These are phyloP conservation scores for Eimeria necatrix DNA, from an alignment of 169 alveolate genomes.

Conservation along the genomic window DNA sequence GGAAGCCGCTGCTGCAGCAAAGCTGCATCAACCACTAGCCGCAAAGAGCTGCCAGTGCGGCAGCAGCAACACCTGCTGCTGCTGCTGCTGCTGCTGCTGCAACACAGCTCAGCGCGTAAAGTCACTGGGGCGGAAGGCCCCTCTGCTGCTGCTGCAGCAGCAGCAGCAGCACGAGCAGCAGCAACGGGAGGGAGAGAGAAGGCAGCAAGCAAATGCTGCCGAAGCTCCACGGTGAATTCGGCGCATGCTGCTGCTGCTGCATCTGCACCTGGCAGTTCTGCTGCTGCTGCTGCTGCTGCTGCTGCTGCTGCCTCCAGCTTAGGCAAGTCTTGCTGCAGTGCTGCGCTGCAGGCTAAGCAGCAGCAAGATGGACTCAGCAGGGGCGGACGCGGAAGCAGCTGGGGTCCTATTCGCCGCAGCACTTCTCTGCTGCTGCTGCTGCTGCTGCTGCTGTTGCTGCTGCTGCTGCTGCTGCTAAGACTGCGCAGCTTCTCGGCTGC, in stretches of 20 bases:
- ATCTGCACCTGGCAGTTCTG: not conserved
- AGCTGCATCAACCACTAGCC: constrained; percentile 1
- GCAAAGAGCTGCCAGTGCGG: not conserved
- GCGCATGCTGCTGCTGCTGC: constrained; percentile 32
- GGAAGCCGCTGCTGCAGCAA: constrained; percentile 35
- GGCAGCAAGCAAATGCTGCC: constrained; percentile 54
- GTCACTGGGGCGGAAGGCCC: not conserved
- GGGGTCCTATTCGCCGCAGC: not conserved
- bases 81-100: constrained; percentile 49
- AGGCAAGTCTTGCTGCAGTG: not conserved
- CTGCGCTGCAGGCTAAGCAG: constrained; percentile 11
- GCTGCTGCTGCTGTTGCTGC: constrained; percentile 5
- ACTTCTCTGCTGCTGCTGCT: not conserved
- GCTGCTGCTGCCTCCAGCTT: not conserved
- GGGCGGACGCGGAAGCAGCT: no score
- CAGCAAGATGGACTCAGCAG: not conserved
- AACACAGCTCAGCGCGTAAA: constrained; percentile 9
- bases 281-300: constrained; percentile 11
- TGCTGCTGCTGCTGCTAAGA: constrained; percentile 19
- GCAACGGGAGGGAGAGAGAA: constrained; percentile 16
- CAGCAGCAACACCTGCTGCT: constrained; percentile 17
- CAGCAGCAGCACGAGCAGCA: constrained; percentile 48
- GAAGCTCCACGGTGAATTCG: not conserved
- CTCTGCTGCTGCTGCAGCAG: constrained; percentile 13
- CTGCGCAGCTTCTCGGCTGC: not conserved